phyloP scores from a whole-genome alignment of 176 grass and related monocot genomes.

The Tillandsia leiboldiana region DNA sequence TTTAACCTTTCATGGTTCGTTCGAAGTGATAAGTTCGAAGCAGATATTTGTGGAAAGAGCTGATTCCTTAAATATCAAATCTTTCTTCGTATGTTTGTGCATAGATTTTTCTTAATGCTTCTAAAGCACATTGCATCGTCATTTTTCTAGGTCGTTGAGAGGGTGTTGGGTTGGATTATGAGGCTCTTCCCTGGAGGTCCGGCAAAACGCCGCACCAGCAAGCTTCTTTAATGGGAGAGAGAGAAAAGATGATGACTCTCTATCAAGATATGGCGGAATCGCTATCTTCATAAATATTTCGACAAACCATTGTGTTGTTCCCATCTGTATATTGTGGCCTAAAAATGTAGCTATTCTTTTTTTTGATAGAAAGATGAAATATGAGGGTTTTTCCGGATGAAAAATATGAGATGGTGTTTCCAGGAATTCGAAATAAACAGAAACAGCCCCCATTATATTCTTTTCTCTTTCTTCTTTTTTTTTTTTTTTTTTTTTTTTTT shows the following conservation, averaged over 20 bases:
- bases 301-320: neutral
- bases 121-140: constrained; percentile 1
- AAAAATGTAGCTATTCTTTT: neutral
- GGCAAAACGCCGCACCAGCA: constrained; percentile 85
- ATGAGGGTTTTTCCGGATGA: neutral
- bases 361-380: constrained; percentile 6
- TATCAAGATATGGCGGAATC: constrained; percentile 12
- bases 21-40: too few relatives aligned
- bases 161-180: constrained; percentile 97
- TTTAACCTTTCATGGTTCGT: too few relatives aligned
- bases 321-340: constrained; percentile 2
- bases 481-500: neutral
- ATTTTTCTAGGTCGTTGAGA: constrained; percentile 66
- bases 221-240: constrained; percentile 50
- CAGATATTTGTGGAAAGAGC: too few relatives aligned
- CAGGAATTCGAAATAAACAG: neutral
- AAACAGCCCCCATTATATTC: neutral
- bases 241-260: constrained; percentile 7
- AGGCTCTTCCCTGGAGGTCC: constrained; percentile 94
- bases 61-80: too few relatives aligned
- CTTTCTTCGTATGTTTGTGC: neutral
- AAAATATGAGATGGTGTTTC: neutral
- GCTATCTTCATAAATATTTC: neutral
- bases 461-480: neutral
- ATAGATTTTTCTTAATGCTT: neutral